Conservation (phyloP, 1,139 yeast species). For the Hyphopichia buzzinii region DNA sequence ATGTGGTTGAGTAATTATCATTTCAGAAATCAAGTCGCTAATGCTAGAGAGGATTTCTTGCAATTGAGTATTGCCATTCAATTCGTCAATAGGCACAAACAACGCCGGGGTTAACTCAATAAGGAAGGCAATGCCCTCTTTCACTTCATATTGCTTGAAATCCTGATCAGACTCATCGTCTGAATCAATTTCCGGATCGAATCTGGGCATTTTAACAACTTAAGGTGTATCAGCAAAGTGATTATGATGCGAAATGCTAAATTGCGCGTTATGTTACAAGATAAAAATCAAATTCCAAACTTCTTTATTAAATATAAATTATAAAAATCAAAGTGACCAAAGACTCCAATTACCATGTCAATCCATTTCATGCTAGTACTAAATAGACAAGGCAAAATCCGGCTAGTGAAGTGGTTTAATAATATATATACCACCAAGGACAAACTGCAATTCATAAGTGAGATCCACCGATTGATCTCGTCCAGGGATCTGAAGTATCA, state of each 20-base stretch:
- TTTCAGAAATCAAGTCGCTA: constrained; percentile 52
- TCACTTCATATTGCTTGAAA: constrained; percentile 46
- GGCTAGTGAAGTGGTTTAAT: constrained; percentile 80
- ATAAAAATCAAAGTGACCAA: no score
- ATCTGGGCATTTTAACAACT: not conserved
- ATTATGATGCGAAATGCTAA: not conserved
- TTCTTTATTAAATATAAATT: no score
- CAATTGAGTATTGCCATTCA: constrained; percentile 42
- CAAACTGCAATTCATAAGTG: constrained; percentile 55
- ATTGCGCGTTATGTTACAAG: not conserved
- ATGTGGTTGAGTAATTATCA: constrained; percentile 56
- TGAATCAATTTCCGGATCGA: constrained; percentile 11
- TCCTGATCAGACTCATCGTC: constrained; percentile 12
- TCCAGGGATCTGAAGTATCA: constrained; percentile 83
- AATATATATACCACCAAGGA: constrained; percentile 39
- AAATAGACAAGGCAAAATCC: constrained; percentile 90
- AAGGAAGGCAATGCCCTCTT: constrained; percentile 63
- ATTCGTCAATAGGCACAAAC: constrained; percentile 32
- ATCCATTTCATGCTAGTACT: constrained; percentile 77
- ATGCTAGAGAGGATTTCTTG: constrained; percentile 53
- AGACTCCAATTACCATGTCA: constrained; percentile 47
- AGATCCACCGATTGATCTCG: constrained; percentile 79
- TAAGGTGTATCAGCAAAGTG: no score
- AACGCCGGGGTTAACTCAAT: constrained; percentile 58
- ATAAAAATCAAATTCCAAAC: not conserved